phyloP scores from a whole-genome alignment of 2,329 filamentous ascomycete genomes.

The Microdochium bolleyi region DNA sequence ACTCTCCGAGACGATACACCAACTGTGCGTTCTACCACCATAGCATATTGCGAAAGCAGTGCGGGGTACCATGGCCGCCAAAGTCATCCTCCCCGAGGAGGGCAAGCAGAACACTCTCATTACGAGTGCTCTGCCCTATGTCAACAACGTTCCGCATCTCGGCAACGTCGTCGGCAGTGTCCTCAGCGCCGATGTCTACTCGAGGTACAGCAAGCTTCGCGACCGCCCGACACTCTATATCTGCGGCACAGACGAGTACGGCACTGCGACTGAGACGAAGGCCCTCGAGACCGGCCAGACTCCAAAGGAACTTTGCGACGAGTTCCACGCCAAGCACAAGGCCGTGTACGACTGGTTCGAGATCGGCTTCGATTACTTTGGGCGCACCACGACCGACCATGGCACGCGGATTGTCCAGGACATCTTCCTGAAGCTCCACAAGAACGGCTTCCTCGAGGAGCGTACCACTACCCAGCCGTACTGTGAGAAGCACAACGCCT shows the following conservation, averaged over 20 bases:
- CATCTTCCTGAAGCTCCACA: constrained; percentile 79
- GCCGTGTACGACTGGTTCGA: constrained; percentile 95
- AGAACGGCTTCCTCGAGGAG: constrained; percentile 85
- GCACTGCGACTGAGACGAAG: constrained; percentile 92
- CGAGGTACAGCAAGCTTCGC: constrained; percentile 72
- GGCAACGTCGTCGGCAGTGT: constrained; percentile 86
- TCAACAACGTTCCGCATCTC: constrained; percentile 70
- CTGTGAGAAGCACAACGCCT: constrained; percentile 69
- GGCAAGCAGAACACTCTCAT: constrained; percentile 84
- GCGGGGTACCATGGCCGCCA: constrained; percentile 1
- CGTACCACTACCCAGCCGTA: constrained; percentile 83
- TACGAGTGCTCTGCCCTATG: constrained; percentile 86
- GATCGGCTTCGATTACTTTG: constrained; percentile 91
- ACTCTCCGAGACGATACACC: not conserved
- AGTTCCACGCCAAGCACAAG: constrained; percentile 85
- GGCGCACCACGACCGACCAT: constrained; percentile 78
- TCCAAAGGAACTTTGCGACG: constrained; percentile 78
- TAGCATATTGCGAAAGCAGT: not conserved
- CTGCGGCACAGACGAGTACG: constrained; percentile 90
- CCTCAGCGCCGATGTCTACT: constrained; percentile 80
- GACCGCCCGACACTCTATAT: constrained; percentile 75
- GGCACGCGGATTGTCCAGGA: constrained; percentile 91
- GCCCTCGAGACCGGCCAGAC: constrained; percentile 81
- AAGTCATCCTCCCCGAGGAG: constrained; percentile 51
- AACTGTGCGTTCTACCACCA: not conserved